Conservation (phyloP, 1,284 basidiomycete species). For the Trametes sp. region DNA sequence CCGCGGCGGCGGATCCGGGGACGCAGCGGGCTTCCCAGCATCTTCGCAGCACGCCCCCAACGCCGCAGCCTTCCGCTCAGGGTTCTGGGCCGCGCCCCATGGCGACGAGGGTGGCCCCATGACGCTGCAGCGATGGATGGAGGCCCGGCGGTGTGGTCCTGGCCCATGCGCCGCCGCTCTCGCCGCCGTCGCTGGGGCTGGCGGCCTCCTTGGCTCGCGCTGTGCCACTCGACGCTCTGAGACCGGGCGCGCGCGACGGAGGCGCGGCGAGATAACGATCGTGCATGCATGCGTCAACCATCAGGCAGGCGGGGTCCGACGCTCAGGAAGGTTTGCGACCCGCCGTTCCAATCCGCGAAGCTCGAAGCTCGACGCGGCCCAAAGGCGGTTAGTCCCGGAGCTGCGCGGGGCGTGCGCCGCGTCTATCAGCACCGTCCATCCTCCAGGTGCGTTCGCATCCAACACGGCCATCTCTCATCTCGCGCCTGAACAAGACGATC, state of each 20-base stretch:
- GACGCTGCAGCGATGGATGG: background rate
- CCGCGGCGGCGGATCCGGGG: slow-evolving; percentile 4
- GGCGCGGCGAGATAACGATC: slow-evolving; percentile 20
- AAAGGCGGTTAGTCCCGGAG: slow-evolving; percentile 24
- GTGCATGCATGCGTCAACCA: slow-evolving; percentile 7
- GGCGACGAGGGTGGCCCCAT: slow-evolving; percentile 29
- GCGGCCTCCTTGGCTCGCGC: background rate
- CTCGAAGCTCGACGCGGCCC: slow-evolving; percentile 21
- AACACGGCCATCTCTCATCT: background rate
- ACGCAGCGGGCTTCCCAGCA: slow-evolving; percentile 16
- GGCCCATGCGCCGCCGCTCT: background rate
- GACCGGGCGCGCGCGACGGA: background rate
- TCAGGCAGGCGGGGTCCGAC: slow-evolving; percentile 11
- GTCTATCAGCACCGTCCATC: background rate
- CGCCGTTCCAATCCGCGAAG: slow-evolving; percentile 23
- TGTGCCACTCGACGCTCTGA: background rate
- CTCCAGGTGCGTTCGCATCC: background rate
- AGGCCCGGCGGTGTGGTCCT: background rate
- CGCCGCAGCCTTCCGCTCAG: slow-evolving; percentile 5
- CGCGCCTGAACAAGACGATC: background rate
- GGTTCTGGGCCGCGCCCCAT: slow-evolving; percentile 20
- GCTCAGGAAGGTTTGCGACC: slow-evolving; percentile 24
- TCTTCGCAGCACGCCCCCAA: slow-evolving; percentile 7
- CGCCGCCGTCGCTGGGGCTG: background rate
- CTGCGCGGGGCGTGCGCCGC: slow-evolving; percentile 1